Evolutionary conservation across 805 yeast genomes (phyloP).

Genomic region (Kuraishia ogatae): DNA sequence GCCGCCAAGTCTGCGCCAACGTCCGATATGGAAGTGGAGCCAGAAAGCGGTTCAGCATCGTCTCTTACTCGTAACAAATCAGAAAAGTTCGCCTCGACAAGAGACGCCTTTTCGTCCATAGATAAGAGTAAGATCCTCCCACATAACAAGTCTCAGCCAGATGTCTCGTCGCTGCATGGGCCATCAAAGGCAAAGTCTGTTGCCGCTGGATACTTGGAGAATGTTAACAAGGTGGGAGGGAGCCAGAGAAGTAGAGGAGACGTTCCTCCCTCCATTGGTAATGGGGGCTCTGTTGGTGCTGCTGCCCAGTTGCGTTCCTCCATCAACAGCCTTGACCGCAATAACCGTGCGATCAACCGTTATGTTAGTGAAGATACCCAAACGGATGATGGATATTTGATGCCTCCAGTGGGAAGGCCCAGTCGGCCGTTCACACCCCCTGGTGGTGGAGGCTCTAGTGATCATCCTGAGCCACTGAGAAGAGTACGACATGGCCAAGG

Average conservation of each 20-base stretch:
- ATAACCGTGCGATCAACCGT: slow-evolving; percentile 3
- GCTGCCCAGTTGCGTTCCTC: slow-evolving; percentile 1
- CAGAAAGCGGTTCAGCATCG: neutral
- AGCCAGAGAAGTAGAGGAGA: too few relatives aligned
- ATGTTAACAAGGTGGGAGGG: slow-evolving; percentile 3
- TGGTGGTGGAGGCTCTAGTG: neutral
- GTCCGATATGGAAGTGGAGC: neutral
- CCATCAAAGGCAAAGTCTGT: neutral
- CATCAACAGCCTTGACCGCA: slow-evolving; percentile 9
- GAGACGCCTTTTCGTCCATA: slow-evolving; percentile 35
- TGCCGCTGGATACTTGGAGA: slow-evolving; percentile 4
- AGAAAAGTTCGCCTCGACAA: neutral
- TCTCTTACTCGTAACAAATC: slow-evolving; percentile 13
- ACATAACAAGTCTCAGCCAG: slow-evolving; percentile 2
- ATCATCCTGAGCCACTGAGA: neutral
- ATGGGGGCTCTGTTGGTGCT: neutral
- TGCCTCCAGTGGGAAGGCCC: slow-evolving; percentile 7
- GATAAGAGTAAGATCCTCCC: slow-evolving; percentile 27
- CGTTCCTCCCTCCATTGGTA: too few relatives aligned
- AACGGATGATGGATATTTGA: slow-evolving; percentile 1
- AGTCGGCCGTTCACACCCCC: slow-evolving; percentile 1
- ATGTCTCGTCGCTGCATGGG: neutral
- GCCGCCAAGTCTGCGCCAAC: slow-evolving; percentile 1
- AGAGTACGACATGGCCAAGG: slow-evolving; percentile 1
- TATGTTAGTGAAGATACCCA: slow-evolving; percentile 1